phyloP scores from a whole-genome alignment of 805 yeast species.

The Jamesozyma rosinii region DNA sequence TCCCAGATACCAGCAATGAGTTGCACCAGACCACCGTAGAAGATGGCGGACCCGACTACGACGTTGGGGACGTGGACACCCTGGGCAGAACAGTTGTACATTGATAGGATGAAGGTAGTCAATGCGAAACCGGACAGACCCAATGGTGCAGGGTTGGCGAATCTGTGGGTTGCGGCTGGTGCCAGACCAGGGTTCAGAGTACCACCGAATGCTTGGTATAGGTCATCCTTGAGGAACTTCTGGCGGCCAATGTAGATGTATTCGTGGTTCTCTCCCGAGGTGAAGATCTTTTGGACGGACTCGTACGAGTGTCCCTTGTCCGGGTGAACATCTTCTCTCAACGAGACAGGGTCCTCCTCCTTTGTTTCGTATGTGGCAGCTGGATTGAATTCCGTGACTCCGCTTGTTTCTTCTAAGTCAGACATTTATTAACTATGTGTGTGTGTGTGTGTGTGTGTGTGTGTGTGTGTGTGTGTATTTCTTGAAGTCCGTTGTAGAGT shows the following conservation, averaged over 20 bases:
- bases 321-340: conserved; percentile 2
- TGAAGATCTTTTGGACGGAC: conserved; percentile 18
- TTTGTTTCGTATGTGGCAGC: background rate
- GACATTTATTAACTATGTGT: background rate
- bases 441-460: background rate
- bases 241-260: conserved; percentile 65
- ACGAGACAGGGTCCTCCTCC: background rate
- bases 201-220: conserved; percentile 72
- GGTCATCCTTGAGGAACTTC: conserved; percentile 52
- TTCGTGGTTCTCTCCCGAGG: conserved; percentile 45
- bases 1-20: conserved; percentile 61
- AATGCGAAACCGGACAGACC: conserved; percentile 54
- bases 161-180: conserved; percentile 45
- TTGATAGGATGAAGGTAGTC: conserved; percentile 51
- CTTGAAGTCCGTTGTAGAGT: no score
- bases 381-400: background rate
- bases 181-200: conserved; percentile 60
- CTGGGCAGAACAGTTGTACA: conserved; percentile 46
- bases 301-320: conserved; percentile 2
- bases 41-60: conserved; percentile 48
- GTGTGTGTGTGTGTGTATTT: background rate
- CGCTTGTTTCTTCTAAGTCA: conserved; percentile 4
- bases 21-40: conserved; percentile 57
- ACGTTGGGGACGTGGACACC: conserved; percentile 43
- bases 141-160: conserved; percentile 59